Evolutionary conservation across 352 stramenopile species (phyloP), one percentile per base, ranked within the genome.

Genomic region (Phytopythium helicoides): DNA sequence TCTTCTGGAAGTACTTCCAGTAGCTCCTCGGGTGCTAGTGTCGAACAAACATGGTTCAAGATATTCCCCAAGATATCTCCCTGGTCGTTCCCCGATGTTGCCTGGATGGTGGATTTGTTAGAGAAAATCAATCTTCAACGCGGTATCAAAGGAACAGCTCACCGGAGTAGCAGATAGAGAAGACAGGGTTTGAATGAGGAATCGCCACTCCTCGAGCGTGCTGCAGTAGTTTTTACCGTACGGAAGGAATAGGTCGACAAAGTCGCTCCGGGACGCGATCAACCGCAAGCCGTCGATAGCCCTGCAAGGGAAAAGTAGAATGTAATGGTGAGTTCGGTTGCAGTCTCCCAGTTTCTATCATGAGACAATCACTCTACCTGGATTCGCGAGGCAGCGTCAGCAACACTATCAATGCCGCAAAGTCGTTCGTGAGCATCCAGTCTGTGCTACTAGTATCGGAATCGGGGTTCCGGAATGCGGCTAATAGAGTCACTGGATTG

Each of bases 1-100:
- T 92, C 80, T 52, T 92, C 84, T 11, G 84, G 84, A 23, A 94
- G 58, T 31, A 94, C 76, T 36, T 89, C 64, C 3, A 94, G 68
- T 18, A 92, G 48, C 21, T 94, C 84, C 54, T 89, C 78, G 1
- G 84, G 80, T 22, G 66, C 73, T 19, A 94, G 67, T n/a, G 76
- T 92, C 8, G 66, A 73, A 57, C 78, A 87, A 19, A 92, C 60
- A 48, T 92, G 69, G 45, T 77, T 72, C 19, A 94, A 64, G 47
- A 92, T 76, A 25, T 66, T 81, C 22, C 81, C 68, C 36, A 94
- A 58, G 35, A 89, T 74, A 21, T 57, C 61, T 10, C 52, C 54
- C 19, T 88, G 69, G 44, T 72, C 64, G 15, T 58, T 33, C 28
- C 5, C 28, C 22, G 52, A 40, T 9, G 41, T 38, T 33, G 28